Conservation (phyloP, 1,284 basidiomycete genomes). For the Rhodotorula sp. region DNA sequence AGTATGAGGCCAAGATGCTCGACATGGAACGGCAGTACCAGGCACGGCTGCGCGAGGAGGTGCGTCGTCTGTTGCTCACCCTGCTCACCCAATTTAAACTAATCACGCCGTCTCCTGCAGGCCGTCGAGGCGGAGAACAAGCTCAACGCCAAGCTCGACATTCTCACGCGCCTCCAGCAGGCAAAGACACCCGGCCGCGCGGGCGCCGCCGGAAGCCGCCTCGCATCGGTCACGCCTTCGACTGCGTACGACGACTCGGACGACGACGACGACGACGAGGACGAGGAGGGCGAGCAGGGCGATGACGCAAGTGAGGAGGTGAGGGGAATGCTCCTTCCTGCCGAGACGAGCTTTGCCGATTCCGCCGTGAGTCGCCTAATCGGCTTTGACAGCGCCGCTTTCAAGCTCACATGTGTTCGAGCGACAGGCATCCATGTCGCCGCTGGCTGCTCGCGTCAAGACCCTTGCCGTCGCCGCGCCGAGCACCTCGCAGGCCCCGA, state of each 20-base stretch:
- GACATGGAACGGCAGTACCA: slow-evolving; percentile 33
- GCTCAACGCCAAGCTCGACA: slow-evolving; percentile 42
- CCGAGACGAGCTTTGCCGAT: background rate
- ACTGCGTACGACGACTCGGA: slow-evolving; percentile 33
- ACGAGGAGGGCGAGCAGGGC: background rate
- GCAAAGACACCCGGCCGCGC: slow-evolving; percentile 24
- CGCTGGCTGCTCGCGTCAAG: slow-evolving; percentile 25
- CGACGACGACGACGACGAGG: slow-evolving; percentile 12
- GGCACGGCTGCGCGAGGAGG: slow-evolving; percentile 32
- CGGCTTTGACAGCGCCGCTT: too few species aligned
- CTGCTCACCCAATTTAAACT: background rate
- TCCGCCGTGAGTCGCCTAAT: background rate
- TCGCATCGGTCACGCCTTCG: slow-evolving; percentile 12
- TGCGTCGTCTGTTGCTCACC: background rate
- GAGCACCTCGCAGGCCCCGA: background rate
- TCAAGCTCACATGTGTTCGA: background rate
- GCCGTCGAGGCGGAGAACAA: slow-evolving; percentile 36
- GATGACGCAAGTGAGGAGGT: slow-evolving; percentile 10
- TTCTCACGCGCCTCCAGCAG: slow-evolving; percentile 33
- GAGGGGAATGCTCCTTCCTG: slow-evolving; percentile 8
- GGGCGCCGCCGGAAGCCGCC: background rate
- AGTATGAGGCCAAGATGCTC: slow-evolving; percentile 35
- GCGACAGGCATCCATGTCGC: slow-evolving; percentile 21
- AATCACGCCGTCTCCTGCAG: background rate
- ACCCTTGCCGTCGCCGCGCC: background rate